Evolutionary conservation across 2,329 filamentous ascomycete species (phyloP).

Genomic region (Metarhizium sp.): DNA sequence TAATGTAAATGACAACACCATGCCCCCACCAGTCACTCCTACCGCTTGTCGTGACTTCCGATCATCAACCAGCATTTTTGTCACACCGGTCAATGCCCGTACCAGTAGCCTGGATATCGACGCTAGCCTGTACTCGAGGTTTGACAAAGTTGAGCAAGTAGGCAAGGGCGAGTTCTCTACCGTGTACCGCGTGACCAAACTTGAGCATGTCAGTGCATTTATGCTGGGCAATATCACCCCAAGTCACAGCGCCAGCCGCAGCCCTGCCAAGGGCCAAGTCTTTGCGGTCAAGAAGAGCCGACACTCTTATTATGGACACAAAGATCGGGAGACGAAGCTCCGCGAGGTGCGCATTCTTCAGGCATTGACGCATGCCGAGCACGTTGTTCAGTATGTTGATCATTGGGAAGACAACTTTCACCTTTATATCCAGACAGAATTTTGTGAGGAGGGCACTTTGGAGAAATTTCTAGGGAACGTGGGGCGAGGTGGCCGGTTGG

Average conservation of each 20-base stretch:
- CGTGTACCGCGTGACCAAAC: slow-evolving; percentile 67
- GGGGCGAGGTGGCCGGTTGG: slow-evolving; percentile 75
- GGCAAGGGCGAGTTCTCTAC: slow-evolving; percentile 90
- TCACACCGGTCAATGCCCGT: slow-evolving; percentile 61
- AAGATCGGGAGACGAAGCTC: slow-evolving; percentile 74
- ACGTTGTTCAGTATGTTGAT: slow-evolving; percentile 75
- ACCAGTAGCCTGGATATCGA: slow-evolving; percentile 65
- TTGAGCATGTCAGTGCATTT: slow-evolving; percentile 22
- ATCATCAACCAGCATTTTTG: slow-evolving; percentile 44
- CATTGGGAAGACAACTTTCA: slow-evolving; percentile 81
- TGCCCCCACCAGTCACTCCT: slow-evolving; percentile 65
- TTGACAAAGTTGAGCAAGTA: slow-evolving; percentile 70
- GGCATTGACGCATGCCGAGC: slow-evolving; percentile 68
- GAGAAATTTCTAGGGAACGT: slow-evolving; percentile 76
- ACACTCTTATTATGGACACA: slow-evolving; percentile 65
- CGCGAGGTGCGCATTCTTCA: slow-evolving; percentile 75
- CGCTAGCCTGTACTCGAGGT: slow-evolving; percentile 61
- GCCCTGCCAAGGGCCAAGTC: slow-evolving; percentile 47
- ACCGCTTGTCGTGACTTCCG: slow-evolving; percentile 49
- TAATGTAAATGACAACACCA: slow-evolving; percentile 21
- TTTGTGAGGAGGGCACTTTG: slow-evolving; percentile 87
- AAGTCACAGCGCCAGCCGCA: slow-evolving; percentile 37
- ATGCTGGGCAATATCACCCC: slow-evolving; percentile 36
- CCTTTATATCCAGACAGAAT: slow-evolving; percentile 96
- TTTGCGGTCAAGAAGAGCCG: slow-evolving; percentile 94